A percentile compares a stretch with the other conserved stretches of the same genome.
Conservation (phyloP, 2,329 filamentous ascomycete genomes). For the Sporothrix luriei region DNA sequence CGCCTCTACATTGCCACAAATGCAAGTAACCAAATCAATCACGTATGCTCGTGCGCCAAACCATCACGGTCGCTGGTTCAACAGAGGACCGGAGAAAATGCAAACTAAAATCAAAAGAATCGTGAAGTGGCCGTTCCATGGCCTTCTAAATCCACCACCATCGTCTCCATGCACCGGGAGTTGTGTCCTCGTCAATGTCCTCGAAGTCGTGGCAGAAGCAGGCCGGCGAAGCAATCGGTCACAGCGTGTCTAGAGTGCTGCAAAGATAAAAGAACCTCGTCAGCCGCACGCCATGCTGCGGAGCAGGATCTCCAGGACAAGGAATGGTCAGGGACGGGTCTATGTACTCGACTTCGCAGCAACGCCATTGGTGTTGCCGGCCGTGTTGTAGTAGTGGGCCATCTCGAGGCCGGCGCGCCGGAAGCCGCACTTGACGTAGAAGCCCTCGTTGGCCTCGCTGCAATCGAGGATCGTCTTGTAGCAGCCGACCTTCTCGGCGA, state of each 20-base stretch:
- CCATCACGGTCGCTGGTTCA: constrained; percentile 18
- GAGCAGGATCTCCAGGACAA: not conserved
- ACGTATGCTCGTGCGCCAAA: constrained; percentile 15
- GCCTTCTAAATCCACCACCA: not conserved
- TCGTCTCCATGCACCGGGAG: not conserved
- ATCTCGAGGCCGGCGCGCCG: constrained; percentile 90
- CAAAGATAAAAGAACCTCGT: not conserved
- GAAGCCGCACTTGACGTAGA: constrained; percentile 98
- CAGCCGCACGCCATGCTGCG: constrained; percentile 17
- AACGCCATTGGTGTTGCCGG: constrained; percentile 11
- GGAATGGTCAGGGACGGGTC: not conserved
- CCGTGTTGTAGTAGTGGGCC: constrained; percentile 84
- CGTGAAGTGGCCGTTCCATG: not conserved
- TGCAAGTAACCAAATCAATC: not conserved
- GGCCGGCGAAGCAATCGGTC: not conserved
- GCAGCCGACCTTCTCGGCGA: constrained; percentile 86
- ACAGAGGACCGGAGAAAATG: constrained; percentile 16
- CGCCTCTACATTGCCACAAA: not conserved
- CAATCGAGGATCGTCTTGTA: constrained; percentile 98
- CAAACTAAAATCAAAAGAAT: not conserved
- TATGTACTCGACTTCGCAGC: constrained; percentile 36
- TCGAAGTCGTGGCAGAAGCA: not conserved
- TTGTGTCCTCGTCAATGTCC: not conserved
- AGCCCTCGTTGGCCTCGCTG: constrained; percentile 92
- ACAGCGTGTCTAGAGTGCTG: constrained; percentile 24